Percentiles rank a stretch among this genome's conserved stretches.
Evolutionary conservation across 176 grass and related monocot genomes (phyloP).

Genomic region (Cocos nucifera): DNA sequence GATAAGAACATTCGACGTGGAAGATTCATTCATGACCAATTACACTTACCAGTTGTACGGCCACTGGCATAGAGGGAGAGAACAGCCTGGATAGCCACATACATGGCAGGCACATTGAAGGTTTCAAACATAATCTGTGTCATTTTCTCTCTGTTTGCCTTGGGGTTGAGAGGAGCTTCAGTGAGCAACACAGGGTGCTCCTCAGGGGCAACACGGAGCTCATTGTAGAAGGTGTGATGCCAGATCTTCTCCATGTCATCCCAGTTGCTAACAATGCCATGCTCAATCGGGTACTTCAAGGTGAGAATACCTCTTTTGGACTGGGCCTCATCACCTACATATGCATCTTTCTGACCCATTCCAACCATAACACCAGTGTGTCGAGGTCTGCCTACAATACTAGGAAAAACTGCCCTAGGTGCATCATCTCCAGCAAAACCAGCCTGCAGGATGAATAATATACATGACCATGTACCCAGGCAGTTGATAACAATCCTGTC

Average conservation of each 20-base stretch:
- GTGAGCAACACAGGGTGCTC: conserved; percentile 44
- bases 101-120: conserved; percentile 43
- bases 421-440: conserved; percentile 37
- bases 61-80: conserved; percentile 42
- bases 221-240: conserved; percentile 38
- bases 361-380: conserved; percentile 43
- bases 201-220: conserved; percentile 34
- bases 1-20: too few species aligned
- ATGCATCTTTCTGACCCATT: conserved; percentile 42
- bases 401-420: conserved; percentile 33
- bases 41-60: conserved; percentile 31
- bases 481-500: too few species aligned
- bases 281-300: conserved; percentile 31
- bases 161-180: conserved; percentile 38
- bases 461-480: not conserved
- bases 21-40: too few species aligned
- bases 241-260: conserved; percentile 48
- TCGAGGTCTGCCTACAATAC: conserved; percentile 28
- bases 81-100: conserved; percentile 39
- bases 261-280: conserved; percentile 40
- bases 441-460: conserved; percentile 13
- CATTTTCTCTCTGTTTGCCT: conserved; percentile 45
- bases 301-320: conserved; percentile 43
- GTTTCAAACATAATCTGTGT: conserved; percentile 42
- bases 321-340: conserved; percentile 40